phyloP scores from a whole-genome alignment of 2,329 filamentous ascomycete genomes.

The Paecilomyces niveus region DNA sequence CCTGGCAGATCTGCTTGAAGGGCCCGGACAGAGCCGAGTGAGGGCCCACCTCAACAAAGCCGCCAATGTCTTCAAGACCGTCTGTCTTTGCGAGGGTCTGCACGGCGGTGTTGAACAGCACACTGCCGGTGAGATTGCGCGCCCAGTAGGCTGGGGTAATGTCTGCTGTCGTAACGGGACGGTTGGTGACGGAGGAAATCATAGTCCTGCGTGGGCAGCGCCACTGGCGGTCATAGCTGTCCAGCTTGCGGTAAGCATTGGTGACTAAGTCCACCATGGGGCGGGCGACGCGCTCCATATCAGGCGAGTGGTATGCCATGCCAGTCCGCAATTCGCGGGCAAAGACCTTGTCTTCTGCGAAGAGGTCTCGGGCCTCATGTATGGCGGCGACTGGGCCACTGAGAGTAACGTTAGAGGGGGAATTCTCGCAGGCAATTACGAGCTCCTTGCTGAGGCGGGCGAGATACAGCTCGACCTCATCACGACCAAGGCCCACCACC shows the following conservation, averaged over 20 bases:
- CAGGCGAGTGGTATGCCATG: slow-evolving; percentile 19
- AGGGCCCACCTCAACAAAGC: slow-evolving; percentile 11
- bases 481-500: slow-evolving; percentile 10
- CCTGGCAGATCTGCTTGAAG: slow-evolving; percentile 8
- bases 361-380: slow-evolving; percentile 6
- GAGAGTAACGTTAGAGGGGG: slow-evolving; percentile 28
- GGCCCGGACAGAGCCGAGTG: slow-evolving; percentile 11
- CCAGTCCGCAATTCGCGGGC: slow-evolving; percentile 13
- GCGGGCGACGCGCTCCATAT: slow-evolving; percentile 10
- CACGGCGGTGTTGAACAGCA: slow-evolving; percentile 1
- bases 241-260: background rate
- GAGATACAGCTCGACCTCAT: slow-evolving; percentile 4
- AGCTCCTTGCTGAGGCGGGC: slow-evolving; percentile 2
- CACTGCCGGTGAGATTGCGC: slow-evolving; percentile 3
- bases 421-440: slow-evolving; percentile 32
- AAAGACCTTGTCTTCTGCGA: slow-evolving; percentile 13
- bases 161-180: too few species aligned
- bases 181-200: too few species aligned
- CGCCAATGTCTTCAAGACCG: too few species aligned
- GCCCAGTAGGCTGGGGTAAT: too few species aligned
- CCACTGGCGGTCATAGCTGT: too few species aligned
- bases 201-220: too few species aligned
- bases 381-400: slow-evolving; percentile 24
- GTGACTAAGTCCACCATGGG: background rate
- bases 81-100: too few species aligned